phyloP scores from a whole-genome alignment of 768 basidiomycete genomes.

The Gymnopilus junonius region DNA sequence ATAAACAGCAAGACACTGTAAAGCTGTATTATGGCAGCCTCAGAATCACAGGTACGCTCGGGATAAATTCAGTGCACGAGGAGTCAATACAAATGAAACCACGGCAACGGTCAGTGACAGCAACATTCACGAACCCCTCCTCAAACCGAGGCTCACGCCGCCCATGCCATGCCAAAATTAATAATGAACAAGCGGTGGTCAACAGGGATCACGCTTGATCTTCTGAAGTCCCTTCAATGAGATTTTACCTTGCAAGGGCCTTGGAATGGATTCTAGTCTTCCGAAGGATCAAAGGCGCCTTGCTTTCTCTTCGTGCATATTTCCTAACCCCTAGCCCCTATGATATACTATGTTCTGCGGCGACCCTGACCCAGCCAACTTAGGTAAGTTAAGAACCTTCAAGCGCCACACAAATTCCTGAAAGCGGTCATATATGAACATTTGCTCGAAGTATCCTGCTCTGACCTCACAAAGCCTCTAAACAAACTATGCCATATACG shows the following conservation, averaged over 20 bases:
- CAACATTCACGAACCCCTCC: not conserved
- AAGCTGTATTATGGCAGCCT: not conserved
- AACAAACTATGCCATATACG: not conserved
- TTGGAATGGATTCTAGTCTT: not conserved
- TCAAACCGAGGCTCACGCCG: not conserved
- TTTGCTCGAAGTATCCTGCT: not conserved
- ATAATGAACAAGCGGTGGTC: not conserved
- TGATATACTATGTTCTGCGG: not conserved
- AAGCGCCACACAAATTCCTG: not conserved
- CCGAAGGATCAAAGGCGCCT: not conserved
- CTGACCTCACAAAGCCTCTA: not conserved
- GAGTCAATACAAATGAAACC: not conserved
- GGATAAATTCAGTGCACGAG: not conserved
- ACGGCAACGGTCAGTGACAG: constrained; percentile 4
- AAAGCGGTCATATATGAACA: not conserved
- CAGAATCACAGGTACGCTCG: not conserved
- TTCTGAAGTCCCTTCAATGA: not conserved
- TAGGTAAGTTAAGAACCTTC: not conserved
- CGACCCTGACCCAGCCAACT: not conserved
- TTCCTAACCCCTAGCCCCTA: not conserved
- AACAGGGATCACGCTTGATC: not conserved
- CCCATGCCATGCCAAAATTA: not conserved
- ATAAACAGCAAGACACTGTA: not conserved
- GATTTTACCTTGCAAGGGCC: not conserved
- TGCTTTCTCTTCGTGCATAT: not conserved